Conservation (phyloP, 805 yeast genomes). For the Zygosaccharomyces kombuchaensis region DNA sequence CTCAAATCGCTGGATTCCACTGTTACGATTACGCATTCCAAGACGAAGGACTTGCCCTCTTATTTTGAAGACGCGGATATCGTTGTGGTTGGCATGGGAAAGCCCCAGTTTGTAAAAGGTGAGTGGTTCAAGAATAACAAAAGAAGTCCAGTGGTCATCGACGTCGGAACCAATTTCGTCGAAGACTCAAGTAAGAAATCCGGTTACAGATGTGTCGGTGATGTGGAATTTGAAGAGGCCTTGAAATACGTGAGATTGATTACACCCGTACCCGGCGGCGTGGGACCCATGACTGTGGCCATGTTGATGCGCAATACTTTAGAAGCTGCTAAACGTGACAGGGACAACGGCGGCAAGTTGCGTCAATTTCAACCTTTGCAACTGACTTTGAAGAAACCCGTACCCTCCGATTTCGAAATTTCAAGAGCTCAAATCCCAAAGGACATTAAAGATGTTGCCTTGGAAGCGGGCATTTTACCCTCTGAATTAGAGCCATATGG, state of each 20-base stretch:
- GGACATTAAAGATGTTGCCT: conserved; percentile 61
- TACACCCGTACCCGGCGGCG: conserved; percentile 93
- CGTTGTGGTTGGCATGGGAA: conserved; percentile 76
- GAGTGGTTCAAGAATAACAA: conserved; percentile 57
- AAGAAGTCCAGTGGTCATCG: conserved; percentile 63
- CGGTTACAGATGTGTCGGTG: conserved; percentile 73
- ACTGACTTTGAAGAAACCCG: conserved; percentile 56
- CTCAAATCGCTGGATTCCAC: conserved; percentile 78
- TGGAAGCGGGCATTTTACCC: conserved; percentile 62
- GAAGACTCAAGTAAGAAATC: conserved; percentile 61
- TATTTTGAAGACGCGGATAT: conserved; percentile 72
- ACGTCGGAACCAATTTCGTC: conserved; percentile 78
- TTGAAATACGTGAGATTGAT: conserved; percentile 40
- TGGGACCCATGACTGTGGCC: conserved; percentile 90
- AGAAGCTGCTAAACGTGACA: conserved; percentile 55
- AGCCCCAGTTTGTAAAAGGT: conserved; percentile 64
- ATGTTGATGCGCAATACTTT: conserved; percentile 70
- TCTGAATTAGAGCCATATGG: conserved; percentile 73
- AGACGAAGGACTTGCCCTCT: conserved; percentile 55
- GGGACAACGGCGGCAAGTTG: conserved; percentile 23
- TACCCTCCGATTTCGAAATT: conserved; percentile 76
- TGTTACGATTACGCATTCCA: conserved; percentile 81
- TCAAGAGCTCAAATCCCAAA: conserved; percentile 74
- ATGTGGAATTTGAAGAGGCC: conserved; percentile 61
- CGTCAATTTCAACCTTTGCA: conserved; percentile 47